Evolutionary conservation across 169 alveolate species (phyloP), one percentile per base, ranked within the genome.

Genomic region (Plasmodium knowlesi): DNA sequence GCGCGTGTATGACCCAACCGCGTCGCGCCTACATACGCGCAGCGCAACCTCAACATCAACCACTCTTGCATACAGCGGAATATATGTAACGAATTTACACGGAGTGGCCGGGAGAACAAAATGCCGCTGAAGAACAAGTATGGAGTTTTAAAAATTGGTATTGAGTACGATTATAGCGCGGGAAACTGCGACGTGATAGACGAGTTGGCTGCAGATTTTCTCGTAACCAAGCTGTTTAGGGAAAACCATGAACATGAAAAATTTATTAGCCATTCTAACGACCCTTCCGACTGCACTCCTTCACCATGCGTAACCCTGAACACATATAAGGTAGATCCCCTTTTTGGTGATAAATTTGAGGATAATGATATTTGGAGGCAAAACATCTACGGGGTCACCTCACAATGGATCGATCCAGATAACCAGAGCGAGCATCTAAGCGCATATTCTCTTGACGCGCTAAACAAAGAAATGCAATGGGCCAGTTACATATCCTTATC

Each of bases 121-220:
- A 91, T 91, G 95, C 91, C 95, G 34, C 8, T 91, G 61, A 91
- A 91, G 54, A 91, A 91, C 61, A 91, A 91, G 76, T 91, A 91
- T 30, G 95, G 81, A 34, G 28, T 41, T 22, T 72, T 91, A 82
- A 67, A 72, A n/a, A 53, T 91, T 72, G 95, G 95, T 22, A 82
- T 91, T 28, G 85, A 91, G 83, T 72, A 28, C 43, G 50, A 82
- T n/a, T 91, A 91, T 39, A 16, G 83, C 53, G 89, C 46, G 6
- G 78, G 37, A 30, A 76, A 57, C 30, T 19, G 70, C 22, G 6
- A 22, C 5, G 82, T 67, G 32, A 73, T 71, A 74, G 67, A 71
- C 61, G 78, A 71, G 34, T 9, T 91, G 22, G 25, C 43, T 46
- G 78, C 85, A 12, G 95, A 91, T 82, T 91, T 91, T 54, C 4